Percentiles rank a stretch among this genome's conserved stretches.
Evolutionary conservation across 202 grass and related monocot species (phyloP).

Genomic region (Alloteropsis angusta): DNA sequence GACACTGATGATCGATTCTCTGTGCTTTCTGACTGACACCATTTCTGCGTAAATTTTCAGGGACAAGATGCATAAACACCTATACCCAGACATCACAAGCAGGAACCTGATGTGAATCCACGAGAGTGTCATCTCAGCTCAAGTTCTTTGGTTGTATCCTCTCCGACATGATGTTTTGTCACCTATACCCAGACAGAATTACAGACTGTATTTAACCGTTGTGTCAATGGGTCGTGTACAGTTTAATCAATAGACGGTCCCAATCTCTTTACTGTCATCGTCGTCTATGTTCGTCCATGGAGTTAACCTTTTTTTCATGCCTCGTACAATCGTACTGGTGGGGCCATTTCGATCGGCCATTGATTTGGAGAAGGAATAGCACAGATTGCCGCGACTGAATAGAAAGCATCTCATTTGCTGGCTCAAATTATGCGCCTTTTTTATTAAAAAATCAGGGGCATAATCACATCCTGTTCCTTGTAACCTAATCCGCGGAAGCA

Average conservation of each 20-base stretch:
- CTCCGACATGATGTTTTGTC: neutral
- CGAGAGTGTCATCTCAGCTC: neutral
- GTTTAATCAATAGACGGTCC: neutral
- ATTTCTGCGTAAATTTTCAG: conserved; percentile 14
- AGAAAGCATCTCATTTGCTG: conserved; percentile 5
- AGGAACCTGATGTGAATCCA: neutral
- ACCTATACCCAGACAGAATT: conserved; percentile 17
- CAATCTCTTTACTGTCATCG: too few relatives aligned
- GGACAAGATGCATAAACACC: conserved; percentile 37
- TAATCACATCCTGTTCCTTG: neutral
- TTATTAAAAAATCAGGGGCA: neutral
- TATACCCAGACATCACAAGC: neutral
- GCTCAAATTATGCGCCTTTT: neutral
- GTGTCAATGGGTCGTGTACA: conserved; percentile 9
- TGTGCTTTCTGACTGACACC: neutral
- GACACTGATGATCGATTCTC: neutral
- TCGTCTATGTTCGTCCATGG: neutral
- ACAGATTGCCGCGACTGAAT: neutral
- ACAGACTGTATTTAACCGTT: neutral
- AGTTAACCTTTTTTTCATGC: neutral
- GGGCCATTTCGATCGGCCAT: neutral
- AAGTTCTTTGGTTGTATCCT: neutral
- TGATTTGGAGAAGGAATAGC: neutral
- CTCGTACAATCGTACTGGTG: neutral
- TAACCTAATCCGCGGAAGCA: conserved; percentile 8